Evolutionary conservation across 441 rosid genomes (phyloP), one percentile per base, ranked within the genome.

Genomic region (Aleurites moluccanus): DNA sequence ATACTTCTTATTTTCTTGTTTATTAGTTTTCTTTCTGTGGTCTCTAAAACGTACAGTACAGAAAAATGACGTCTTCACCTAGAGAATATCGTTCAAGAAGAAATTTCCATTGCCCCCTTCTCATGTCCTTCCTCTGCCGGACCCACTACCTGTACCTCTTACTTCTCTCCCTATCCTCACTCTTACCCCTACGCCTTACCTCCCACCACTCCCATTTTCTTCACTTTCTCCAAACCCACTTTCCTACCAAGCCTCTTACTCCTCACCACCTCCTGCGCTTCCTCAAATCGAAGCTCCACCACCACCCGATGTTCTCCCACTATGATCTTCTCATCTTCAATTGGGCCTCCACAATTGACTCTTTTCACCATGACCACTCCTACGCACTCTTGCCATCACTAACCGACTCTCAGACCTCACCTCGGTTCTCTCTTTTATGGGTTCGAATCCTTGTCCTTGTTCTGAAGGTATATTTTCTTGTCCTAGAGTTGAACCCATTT

Each of bases 391-490:
- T 15, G 86, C 94, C 71, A 76, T 86, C 79, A 86, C 97, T 25
- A 83, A 90, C 82, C 85, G 95, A 0, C 81, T 91, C 64, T 38
- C 75, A 3, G 88, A 84, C 52, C 95, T 94, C 62, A 35, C 45
- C 20, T 79, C 80, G 20, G 88, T 94, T 63, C 93, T 94, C 62
- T 77, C 74, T 40, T 92, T 87, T 78, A 73, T 92, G 40, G 82
- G 88, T 0, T 69, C 97, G 0, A 88, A 83, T 55, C 93, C 91
- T 8, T 94, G 97, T 67, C 97, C 97, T 0, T 94, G 97, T 49
- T 83, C 95, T 16, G 87, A 88, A 63, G 96, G 97, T 73, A 94
- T 92, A 82, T 94, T 94, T 84, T 89, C 92, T 70, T 94, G 98
- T 75, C 91, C 92, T 9, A 72, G 86, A 56, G 82, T 85, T 38